These are phyloP conservation scores for Sphaerulina vaccinii DNA, from an alignment of 2,329 filamentous ascomycete species.

Conservation along the genomic window DNA sequence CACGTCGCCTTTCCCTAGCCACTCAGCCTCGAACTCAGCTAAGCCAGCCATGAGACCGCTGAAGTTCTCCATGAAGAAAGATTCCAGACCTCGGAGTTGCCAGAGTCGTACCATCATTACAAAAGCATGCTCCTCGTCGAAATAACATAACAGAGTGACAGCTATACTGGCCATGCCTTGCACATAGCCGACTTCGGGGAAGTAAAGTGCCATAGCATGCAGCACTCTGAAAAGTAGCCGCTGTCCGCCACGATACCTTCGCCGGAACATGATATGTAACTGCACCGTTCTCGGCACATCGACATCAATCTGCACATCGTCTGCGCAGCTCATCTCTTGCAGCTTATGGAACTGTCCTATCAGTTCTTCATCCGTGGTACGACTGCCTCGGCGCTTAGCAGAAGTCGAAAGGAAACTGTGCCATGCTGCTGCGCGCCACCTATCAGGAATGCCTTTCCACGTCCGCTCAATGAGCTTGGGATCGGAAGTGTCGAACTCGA, in stretches of 20 bases:
- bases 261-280: slow-evolving; percentile 94
- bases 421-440: slow-evolving; percentile 92
- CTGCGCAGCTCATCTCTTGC: slow-evolving; percentile 71
- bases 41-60: slow-evolving; percentile 82
- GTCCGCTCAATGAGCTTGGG: slow-evolving; percentile 81
- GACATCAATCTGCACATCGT: slow-evolving; percentile 95
- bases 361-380: slow-evolving; percentile 67
- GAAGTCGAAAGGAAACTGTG: slow-evolving; percentile 84
- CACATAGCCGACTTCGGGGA: slow-evolving; percentile 88
- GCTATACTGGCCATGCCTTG: slow-evolving; percentile 96
- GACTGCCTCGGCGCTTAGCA: slow-evolving; percentile 63
- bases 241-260: slow-evolving; percentile 87
- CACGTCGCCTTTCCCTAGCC: slow-evolving; percentile 78
- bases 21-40: slow-evolving; percentile 78
- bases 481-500: slow-evolving; percentile 78
- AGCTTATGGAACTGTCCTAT: slow-evolving; percentile 69
- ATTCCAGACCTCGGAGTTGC: slow-evolving; percentile 80
- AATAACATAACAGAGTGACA: slow-evolving; percentile 92
- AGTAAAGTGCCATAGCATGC: slow-evolving; percentile 87
- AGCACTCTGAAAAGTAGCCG: slow-evolving; percentile 87
- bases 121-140: slow-evolving; percentile 90
- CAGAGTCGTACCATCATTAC: slow-evolving; percentile 96
- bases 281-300: slow-evolving; percentile 95
- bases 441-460: slow-evolving; percentile 97
- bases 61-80: slow-evolving; percentile 81